These are phyloP conservation scores for Fusarium devonianum DNA, from an alignment of 2,329 filamentous ascomycete genomes.

Conservation along the genomic window DNA sequence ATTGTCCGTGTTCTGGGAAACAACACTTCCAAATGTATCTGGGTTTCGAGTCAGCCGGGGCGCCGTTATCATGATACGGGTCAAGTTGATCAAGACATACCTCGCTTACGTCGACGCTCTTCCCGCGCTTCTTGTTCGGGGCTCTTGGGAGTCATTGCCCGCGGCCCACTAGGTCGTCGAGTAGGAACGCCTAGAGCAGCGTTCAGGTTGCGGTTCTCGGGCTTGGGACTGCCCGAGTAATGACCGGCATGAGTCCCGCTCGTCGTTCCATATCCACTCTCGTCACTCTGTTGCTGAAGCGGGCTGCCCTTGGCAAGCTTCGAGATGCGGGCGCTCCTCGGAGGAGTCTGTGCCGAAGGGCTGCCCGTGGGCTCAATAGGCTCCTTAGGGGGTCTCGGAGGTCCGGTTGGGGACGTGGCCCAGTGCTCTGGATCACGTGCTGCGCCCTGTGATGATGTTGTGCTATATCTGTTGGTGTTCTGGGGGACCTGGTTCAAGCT, in stretches of 20 bases:
- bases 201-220: constrained; percentile 65
- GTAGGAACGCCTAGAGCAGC: constrained; percentile 60
- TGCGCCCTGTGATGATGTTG: constrained; percentile 48
- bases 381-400: constrained; percentile 70
- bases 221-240: constrained; percentile 61
- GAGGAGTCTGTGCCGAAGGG: constrained; percentile 53
- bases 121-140: constrained; percentile 56
- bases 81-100: constrained; percentile 54
- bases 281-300: constrained; percentile 62
- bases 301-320: constrained; percentile 64
- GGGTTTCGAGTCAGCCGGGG: constrained; percentile 28
- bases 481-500: constrained; percentile 62
- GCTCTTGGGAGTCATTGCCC: constrained; percentile 67
- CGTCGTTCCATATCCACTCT: constrained; percentile 61
- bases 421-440: constrained; percentile 53
- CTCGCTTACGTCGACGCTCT: constrained; percentile 64
- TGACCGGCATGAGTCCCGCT: constrained; percentile 58
- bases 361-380: constrained; percentile 57
- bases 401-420: constrained; percentile 53
- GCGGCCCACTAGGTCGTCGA: constrained; percentile 63
- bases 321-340: constrained; percentile 56
- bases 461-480: constrained; percentile 58
- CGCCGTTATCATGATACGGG: too few species aligned
- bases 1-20: constrained; percentile 48
- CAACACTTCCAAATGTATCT: constrained; percentile 49